These are phyloP conservation scores for Penicillium sp. DNA, from an alignment of 2,329 filamentous ascomycete genomes.

Conservation along the genomic window DNA sequence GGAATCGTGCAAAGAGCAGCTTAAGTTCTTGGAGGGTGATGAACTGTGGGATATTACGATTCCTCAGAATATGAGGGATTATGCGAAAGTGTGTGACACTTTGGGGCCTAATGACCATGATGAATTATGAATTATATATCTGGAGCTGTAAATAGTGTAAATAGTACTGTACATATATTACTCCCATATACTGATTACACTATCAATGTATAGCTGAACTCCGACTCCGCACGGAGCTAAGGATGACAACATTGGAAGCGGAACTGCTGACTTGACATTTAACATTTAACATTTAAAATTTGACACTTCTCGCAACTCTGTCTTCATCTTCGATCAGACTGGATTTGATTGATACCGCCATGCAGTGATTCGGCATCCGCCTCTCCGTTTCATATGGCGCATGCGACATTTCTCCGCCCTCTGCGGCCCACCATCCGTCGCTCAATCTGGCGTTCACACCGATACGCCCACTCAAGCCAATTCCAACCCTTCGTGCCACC, in stretches of 20 bases:
- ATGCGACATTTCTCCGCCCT: slow-evolving; percentile 21
- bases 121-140: slow-evolving; percentile 16
- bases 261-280: not conserved
- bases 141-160: not conserved
- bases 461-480: slow-evolving; percentile 39
- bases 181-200: too few relatives aligned
- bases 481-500: slow-evolving; percentile 72
- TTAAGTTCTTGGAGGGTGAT: slow-evolving; percentile 29
- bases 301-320: not conserved
- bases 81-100: slow-evolving; percentile 31
- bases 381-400: slow-evolving; percentile 15
- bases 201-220: not conserved
- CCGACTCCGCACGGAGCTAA: slow-evolving; percentile 8
- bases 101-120: slow-evolving; percentile 22
- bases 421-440: slow-evolving; percentile 13
- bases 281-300: not conserved
- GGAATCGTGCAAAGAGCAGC: slow-evolving; percentile 31
- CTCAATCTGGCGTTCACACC: slow-evolving; percentile 13
- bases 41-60: slow-evolving; percentile 35
- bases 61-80: slow-evolving; percentile 36
- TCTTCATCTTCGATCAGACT: not conserved
- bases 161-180: not conserved
- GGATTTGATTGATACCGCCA: not conserved
- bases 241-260: slow-evolving; percentile 17
- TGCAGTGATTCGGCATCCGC: slow-evolving; percentile 14